Evolutionary conservation across 1,139 yeast species (phyloP).

Genomic region (Saccharomycopsis phalli): DNA sequence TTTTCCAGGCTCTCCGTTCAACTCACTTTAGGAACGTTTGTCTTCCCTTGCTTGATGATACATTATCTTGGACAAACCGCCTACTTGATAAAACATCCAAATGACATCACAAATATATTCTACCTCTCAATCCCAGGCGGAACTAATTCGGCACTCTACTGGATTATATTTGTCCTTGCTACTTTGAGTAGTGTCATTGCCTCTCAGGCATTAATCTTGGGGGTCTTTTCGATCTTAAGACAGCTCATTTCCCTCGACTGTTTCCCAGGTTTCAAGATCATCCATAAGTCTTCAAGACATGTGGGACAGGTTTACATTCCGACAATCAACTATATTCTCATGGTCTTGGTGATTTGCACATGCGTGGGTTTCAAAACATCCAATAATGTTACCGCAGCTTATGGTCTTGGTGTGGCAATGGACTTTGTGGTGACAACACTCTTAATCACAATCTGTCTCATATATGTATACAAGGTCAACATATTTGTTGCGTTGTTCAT

Average conservation of each 20-base stretch:
- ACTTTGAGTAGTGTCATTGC: constrained; percentile 50
- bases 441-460: constrained; percentile 37
- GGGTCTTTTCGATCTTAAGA: constrained; percentile 43
- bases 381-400: constrained; percentile 47
- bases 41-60: constrained; percentile 44
- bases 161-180: constrained; percentile 46
- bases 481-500: constrained; percentile 31
- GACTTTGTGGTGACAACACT: constrained; percentile 45
- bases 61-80: constrained; percentile 55
- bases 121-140: constrained; percentile 46
- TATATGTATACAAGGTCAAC: constrained; percentile 37
- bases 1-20: constrained; percentile 44
- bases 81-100: constrained; percentile 36
- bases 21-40: constrained; percentile 35
- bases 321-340: constrained; percentile 37
- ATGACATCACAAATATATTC: constrained; percentile 35
- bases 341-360: constrained; percentile 41
- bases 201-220: constrained; percentile 48
- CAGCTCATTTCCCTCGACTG: constrained; percentile 47
- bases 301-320: constrained; percentile 47
- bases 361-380: constrained; percentile 46
- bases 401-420: constrained; percentile 49
- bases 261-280: constrained; percentile 40
- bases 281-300: constrained; percentile 37
- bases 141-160: constrained; percentile 35